phyloP scores from a whole-genome alignment of 306 rosid genomes.

The Prunus campanulata region DNA sequence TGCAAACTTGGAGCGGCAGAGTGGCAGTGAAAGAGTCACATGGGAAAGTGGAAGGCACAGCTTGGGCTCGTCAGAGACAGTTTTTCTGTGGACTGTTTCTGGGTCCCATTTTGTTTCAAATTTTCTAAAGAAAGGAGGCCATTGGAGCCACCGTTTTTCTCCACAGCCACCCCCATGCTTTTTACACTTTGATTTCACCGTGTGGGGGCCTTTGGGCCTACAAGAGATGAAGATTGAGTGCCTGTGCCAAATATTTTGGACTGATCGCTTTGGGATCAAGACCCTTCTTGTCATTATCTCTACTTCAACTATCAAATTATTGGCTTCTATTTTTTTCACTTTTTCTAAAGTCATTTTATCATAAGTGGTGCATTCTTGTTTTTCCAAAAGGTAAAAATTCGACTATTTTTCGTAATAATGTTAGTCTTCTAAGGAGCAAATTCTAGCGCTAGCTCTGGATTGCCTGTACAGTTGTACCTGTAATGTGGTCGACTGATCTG shows the following conservation, averaged over 20 bases:
- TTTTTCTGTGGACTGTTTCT: neutral
- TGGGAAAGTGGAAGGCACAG: neutral
- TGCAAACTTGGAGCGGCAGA: conserved; percentile 5
- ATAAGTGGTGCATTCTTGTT: too few species aligned
- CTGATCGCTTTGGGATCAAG: conserved; percentile 3
- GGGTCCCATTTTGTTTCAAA: conserved; percentile 8
- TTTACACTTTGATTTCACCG: conserved; percentile 7
- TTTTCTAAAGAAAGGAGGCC: conserved; percentile 4
- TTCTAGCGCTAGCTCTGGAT: neutral
- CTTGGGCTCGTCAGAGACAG: neutral
- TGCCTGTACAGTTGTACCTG: neutral
- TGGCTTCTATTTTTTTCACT: neutral
- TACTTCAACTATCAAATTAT: neutral
- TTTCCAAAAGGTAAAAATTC: too few species aligned
- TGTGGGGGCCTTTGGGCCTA: neutral
- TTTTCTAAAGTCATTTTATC: too few species aligned
- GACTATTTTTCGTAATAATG: too few species aligned
- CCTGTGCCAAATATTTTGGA: conserved; percentile 15
- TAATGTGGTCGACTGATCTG: neutral
- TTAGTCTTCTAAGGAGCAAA: too few species aligned
- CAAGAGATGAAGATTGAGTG: neutral
- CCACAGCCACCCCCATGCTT: neutral
- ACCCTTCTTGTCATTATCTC: neutral
- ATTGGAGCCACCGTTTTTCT: neutral
- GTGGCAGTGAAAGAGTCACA: conserved; percentile 26